These are phyloP conservation scores for Neurospora discreta DNA, from an alignment of 495 filamentous ascomycete species.

Conservation along the genomic window DNA sequence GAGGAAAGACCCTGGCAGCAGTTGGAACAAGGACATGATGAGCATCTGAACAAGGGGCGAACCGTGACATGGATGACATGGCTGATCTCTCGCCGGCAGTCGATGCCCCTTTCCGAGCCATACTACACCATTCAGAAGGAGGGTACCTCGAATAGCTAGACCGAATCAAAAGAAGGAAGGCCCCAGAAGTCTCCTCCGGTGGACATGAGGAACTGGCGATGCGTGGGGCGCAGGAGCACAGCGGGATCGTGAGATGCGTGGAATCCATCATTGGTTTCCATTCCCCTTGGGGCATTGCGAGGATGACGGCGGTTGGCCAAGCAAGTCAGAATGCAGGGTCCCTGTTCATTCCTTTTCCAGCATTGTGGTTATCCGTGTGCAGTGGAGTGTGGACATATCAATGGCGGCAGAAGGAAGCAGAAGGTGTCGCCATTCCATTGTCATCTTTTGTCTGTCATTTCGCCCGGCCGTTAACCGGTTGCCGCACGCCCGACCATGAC, in stretches of 20 bases:
- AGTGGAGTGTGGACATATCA: background rate
- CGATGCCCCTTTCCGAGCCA: background rate
- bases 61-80: background rate
- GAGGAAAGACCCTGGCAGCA: background rate
- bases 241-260: background rate
- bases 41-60: background rate
- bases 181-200: background rate
- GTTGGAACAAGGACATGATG: background rate
- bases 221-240: background rate
- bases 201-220: background rate
- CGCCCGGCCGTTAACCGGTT: background rate
- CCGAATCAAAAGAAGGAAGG: background rate
- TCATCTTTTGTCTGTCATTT: background rate
- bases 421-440: background rate
- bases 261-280: background rate
- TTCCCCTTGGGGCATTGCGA: background rate
- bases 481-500: background rate
- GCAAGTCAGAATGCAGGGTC: background rate
- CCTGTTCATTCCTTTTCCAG: background rate
- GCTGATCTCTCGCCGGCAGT: background rate
- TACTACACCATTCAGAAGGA: background rate
- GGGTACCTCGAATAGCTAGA: background rate
- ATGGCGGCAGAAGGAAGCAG: background rate
- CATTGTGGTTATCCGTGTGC: background rate
- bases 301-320: background rate